These are phyloP conservation scores for Mycosphaerella arachidis DNA, from an alignment of 2,329 filamentous ascomycete genomes.

Conservation along the genomic window DNA sequence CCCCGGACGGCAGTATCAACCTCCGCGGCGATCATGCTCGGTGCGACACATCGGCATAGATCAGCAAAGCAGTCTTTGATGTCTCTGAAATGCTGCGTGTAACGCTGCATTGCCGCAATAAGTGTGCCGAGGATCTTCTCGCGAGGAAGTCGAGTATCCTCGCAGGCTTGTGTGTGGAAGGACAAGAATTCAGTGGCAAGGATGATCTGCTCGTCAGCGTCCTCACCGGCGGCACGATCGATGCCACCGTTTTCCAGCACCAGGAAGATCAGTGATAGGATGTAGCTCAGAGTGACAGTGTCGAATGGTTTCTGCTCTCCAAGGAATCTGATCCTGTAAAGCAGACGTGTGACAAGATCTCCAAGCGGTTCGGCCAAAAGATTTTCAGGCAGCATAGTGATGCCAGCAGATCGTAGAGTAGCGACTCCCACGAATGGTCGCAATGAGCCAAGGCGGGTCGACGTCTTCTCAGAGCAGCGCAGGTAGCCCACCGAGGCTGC, in stretches of 20 bases:
- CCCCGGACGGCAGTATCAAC: constrained; percentile 72
- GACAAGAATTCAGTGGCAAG: constrained; percentile 82
- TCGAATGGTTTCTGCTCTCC: constrained; percentile 95
- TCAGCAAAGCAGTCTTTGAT: constrained; percentile 90
- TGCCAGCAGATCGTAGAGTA: constrained; percentile 72
- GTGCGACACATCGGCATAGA: constrained; percentile 75
- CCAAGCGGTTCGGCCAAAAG: constrained; percentile 77
- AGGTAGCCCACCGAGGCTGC: constrained; percentile 74
- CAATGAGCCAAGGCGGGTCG: constrained; percentile 68
- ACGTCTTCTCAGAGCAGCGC: constrained; percentile 69
- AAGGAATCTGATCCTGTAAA: constrained; percentile 85
- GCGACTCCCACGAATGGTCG: constrained; percentile 83
- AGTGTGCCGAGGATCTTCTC: constrained; percentile 67
- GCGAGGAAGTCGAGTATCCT: constrained; percentile 71
- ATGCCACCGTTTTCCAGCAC: constrained; percentile 77
- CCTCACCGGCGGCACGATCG: constrained; percentile 62
- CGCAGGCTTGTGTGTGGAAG: constrained; percentile 78
- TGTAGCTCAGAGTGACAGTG: constrained; percentile 78
- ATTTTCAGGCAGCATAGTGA: constrained; percentile 66
- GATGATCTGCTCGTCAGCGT: constrained; percentile 83
- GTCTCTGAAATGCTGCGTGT: constrained; percentile 89
- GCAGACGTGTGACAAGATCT: constrained; percentile 72
- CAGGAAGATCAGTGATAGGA: constrained; percentile 74
- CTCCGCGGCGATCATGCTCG: constrained; percentile 71
- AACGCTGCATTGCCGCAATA: constrained; percentile 78